These are phyloP conservation scores for Globisporangium carolinianum DNA, from an alignment of 352 stramenopile species.

Conservation along the genomic window DNA sequence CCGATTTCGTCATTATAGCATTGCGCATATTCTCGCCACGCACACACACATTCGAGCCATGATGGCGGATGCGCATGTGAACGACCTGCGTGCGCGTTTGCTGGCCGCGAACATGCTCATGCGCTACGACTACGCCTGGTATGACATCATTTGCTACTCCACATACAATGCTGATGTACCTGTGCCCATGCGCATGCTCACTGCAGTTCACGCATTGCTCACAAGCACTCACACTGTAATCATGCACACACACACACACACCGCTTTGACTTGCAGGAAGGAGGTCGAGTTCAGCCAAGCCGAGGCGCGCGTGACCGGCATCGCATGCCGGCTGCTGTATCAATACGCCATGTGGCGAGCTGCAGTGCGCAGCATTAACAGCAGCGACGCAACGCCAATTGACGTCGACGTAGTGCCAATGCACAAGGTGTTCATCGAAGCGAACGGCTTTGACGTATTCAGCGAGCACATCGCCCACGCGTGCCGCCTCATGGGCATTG, in stretches of 20 bases:
- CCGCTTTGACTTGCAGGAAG: constrained; percentile 30
- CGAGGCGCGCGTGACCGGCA: constrained; percentile 43
- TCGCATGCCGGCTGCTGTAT: constrained; percentile 70
- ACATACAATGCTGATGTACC: no score
- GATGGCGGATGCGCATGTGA: constrained; percentile 1
- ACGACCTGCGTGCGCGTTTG: constrained; percentile 33
- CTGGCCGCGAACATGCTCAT: constrained; percentile 53
- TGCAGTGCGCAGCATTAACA: constrained; percentile 4
- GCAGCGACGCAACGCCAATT: no score
- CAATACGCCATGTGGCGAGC: constrained; percentile 40
- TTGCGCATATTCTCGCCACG: no score
- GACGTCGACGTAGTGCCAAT: neutral
- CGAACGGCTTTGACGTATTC: constrained; percentile 57
- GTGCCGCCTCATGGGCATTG: constrained; percentile 45
- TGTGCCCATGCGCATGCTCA: no score
- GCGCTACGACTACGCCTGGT: constrained; percentile 85
- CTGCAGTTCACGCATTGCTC: no score
- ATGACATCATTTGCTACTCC: neutral
- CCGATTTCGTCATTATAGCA: no score
- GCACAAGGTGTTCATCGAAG: constrained; percentile 30
- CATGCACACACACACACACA: no score
- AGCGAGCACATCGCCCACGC: constrained; percentile 21
- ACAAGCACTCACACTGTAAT: no score
- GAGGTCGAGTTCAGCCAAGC: constrained; percentile 45
- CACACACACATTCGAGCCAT: neutral